Base-by-base conservation (phyloP, 78 protist genomes). In the Parvularia atlantis region DNA sequence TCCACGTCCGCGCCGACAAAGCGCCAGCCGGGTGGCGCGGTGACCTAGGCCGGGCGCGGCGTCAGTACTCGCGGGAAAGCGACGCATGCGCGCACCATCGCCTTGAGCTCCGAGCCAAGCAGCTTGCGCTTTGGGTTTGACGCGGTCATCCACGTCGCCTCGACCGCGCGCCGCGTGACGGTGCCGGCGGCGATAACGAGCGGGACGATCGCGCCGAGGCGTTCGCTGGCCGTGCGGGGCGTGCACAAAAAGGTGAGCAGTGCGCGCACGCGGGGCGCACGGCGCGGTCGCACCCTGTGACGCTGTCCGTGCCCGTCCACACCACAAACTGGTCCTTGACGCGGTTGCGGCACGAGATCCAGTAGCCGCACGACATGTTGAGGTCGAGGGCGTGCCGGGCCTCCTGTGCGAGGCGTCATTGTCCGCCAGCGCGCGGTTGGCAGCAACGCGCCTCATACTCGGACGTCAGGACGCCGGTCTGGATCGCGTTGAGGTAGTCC, bases 1-100 rank as follows among this genome's bases (percentile, higher is more conserved):
- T 77, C 82, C 30, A 77, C 82, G 37, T 77, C 82, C 20, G 82
- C 82, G 17, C 82, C 82, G 10, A 77, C 82, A 24, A 77, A 3
- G 19, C 28, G 19, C 57, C 28, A 68, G 37, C 82, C 82, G 22
- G 48, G 74, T 31, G 82, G 82, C 24, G 82, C n/a, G n/a, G n/a
- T n/a, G n/a, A n/a, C n/a, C n/a, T n/a, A n/a, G n/a, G n/a, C n/a
- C n/a, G n/a, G n/a, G n/a, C n/a, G n/a, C n/a, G n/a, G n/a, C n/a
- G n/a, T n/a, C n/a, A n/a, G n/a, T n/a, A n/a, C n/a, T n/a, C n/a
- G n/a, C n/a, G n/a, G n/a, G n/a, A n/a, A n/a, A n/a, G n/a, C n/a
- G n/a, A n/a, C n/a, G n/a, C n/a, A n/a, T n/a, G n/a, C 82, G 4
- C 22, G 16, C 43, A 77, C 63, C 82, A 10, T 31, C 48, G 72